Evolutionary conservation across 305 asterid species (phyloP), one percentile per base, ranked within the genome.

Genomic region (Fraxinus paxiana): DNA sequence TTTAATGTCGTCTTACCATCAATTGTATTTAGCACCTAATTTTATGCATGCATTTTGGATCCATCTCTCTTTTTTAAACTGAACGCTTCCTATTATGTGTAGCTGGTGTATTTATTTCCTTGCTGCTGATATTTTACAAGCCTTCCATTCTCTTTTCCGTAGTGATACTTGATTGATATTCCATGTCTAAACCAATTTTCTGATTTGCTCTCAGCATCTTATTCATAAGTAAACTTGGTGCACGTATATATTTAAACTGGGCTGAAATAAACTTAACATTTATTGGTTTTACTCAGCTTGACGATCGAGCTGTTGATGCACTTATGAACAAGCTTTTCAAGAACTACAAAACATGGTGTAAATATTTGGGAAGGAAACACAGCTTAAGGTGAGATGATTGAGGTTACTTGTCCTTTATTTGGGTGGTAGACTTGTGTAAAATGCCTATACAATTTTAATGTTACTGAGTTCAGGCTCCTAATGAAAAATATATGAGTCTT

Each of bases 291-390:
- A 72, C 87, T 71, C 88, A 94, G 99, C 97, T 96, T 87, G 99
- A 94, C 73, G 97, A 94, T 81, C 97, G 98, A 74, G 99, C 98
- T 75, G 98, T 90, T 86, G 97, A 93, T 83, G 93, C 97, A 54
- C 95, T 96, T 84, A 88, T 90, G 97, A 90, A 84, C 86, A 96
- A 96, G 88, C 87, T 94, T 84, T 96, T 96, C 93, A 96, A 93
- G 91, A 96, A 96, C 91, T 96, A 96, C 92, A 96, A 96, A 90
- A 91, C 93, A 41, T 96, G 99, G 99, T 96, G 99, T 80, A 96
- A 93, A 86, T 96, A 92, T 87, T 88, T 96, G 90, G 99, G 98
- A 63, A 89, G 91, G 84, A 94, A 90, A 80, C 98, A 94, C 91
- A 93, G 98, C 90, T 92, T 96, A 82, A 88, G 98, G 99, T 96